These are phyloP conservation scores for Plasmodium blacklocki DNA, from an alignment of 169 alveolate species.

Conservation along the genomic window DNA sequence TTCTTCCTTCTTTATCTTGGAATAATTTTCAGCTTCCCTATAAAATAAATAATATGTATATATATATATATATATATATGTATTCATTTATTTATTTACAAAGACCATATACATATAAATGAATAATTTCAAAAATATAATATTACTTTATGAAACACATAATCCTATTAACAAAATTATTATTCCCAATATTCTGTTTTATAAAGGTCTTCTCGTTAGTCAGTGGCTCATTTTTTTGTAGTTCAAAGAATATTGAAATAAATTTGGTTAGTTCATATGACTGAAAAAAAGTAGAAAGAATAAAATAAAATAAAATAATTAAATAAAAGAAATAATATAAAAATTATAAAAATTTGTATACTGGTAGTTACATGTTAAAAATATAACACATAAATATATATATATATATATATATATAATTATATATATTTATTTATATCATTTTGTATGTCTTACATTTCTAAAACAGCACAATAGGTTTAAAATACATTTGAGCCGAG, in stretches of 20 bases:
- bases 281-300: constrained; percentile 8
- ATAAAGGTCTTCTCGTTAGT: constrained; percentile 59
- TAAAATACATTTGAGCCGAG: constrained; percentile 56
- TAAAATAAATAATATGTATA: not conserved
- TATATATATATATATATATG: not conserved
- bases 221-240: constrained; percentile 63
- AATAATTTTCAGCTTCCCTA: constrained; percentile 72
- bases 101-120: not conserved
- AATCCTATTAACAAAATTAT: constrained; percentile 64
- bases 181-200: constrained; percentile 64
- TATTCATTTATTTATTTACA: not conserved
- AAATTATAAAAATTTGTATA: not conserved
- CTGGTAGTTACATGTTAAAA: not conserved
- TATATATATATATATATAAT: constrained; percentile 11
- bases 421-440: not conserved
- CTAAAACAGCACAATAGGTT: constrained; percentile 56
- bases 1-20: constrained; percentile 49
- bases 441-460: constrained; percentile 20
- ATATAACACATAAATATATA: not conserved
- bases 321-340: constrained; percentile 2
- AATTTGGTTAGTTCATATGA: constrained; percentile 56
- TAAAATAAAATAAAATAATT: not conserved
- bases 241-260: constrained; percentile 36
- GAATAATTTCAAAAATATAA: not conserved
- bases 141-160: constrained; percentile 75